phyloP scores from a whole-genome alignment of 345 rosid genomes.

The Murraya koenigii region DNA sequence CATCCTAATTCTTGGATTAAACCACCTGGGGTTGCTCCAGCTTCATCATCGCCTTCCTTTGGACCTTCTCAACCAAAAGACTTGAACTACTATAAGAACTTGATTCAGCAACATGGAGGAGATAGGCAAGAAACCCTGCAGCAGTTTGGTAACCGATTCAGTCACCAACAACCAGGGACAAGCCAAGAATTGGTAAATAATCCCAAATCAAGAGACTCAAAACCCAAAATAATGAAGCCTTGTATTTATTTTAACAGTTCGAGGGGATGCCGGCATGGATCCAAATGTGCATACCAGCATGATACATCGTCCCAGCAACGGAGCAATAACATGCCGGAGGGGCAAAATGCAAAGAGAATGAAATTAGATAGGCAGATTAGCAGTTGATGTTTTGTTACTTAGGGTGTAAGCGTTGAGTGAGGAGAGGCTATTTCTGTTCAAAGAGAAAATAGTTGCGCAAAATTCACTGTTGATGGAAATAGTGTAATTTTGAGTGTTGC shows the following conservation, averaged over 20 bases:
- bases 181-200: constrained; percentile 55
- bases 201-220: constrained; percentile 54
- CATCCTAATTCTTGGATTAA: constrained; percentile 25
- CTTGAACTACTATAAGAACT: constrained; percentile 77
- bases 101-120: constrained; percentile 98
- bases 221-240: constrained; percentile 82
- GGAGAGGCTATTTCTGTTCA: constrained; percentile 12
- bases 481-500: neutral
- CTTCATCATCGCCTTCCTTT: constrained; percentile 33
- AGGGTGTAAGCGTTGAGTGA: constrained; percentile 10
- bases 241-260: constrained; percentile 86
- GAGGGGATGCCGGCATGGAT: constrained; percentile 90
- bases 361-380: constrained; percentile 86
- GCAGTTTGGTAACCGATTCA: constrained; percentile 42
- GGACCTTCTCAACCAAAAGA: constrained; percentile 59
- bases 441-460: neutral
- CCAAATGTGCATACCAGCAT: constrained; percentile 81
- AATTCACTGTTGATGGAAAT: constrained; percentile 18
- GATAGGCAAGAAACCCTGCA: constrained; percentile 71
- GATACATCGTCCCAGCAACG: constrained; percentile 58
- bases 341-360: constrained; percentile 74
- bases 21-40: constrained; percentile 32
- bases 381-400: constrained; percentile 36
- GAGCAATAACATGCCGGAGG: constrained; percentile 45
- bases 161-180: constrained; percentile 33